phyloP scores from a whole-genome alignment of 208 protist genomes.

The Acanthamoeba triangularis region DNA sequence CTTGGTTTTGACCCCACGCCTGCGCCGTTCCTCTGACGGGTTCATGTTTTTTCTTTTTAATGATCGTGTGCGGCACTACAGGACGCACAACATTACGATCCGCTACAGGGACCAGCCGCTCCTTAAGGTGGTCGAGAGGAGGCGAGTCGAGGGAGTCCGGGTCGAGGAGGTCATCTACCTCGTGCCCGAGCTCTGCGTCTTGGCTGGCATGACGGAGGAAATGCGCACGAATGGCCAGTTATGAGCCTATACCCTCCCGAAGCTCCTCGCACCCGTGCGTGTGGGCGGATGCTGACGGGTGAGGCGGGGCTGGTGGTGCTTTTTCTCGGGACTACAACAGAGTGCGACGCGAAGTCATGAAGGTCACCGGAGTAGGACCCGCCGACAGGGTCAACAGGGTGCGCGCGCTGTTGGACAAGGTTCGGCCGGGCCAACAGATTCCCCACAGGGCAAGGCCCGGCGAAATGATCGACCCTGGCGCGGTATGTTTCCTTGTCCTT shows the following conservation, averaged over 20 bases:
- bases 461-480: neutral
- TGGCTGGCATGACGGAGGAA: neutral
- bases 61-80: neutral
- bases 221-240: conserved; percentile 6
- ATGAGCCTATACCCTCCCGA: neutral
- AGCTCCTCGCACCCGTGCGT: neutral
- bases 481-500: too few species aligned
- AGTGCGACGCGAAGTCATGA: neutral
- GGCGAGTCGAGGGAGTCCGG: neutral
- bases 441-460: neutral
- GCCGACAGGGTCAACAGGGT: neutral
- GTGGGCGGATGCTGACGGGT: neutral
- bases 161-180: neutral
- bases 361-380: neutral
- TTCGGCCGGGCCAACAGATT: neutral
- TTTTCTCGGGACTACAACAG: neutral
- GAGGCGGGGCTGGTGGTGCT: too few species aligned
- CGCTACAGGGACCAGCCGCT: neutral
- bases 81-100: neutral
- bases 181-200: conserved; percentile 29
- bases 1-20: neutral
- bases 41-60: neutral
- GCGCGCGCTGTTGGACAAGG: neutral
- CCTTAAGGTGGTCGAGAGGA: neutral
- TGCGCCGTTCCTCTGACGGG: neutral